These are phyloP conservation scores for Fusarium euwallaceae DNA, from an alignment of 2,329 filamentous ascomycete genomes.

Conservation along the genomic window DNA sequence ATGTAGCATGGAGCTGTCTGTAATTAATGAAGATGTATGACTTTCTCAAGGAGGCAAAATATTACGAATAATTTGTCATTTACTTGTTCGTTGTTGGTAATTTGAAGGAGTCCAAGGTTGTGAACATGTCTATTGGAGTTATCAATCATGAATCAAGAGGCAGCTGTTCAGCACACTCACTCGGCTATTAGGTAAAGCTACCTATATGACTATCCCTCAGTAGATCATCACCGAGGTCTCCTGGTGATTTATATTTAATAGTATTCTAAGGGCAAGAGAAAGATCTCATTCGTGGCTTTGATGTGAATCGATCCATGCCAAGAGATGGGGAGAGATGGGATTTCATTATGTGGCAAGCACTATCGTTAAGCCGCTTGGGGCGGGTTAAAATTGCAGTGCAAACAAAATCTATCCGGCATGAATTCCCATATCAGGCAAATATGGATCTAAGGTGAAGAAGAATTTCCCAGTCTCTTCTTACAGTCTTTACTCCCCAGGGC, in stretches of 20 bases:
- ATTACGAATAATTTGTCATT: background rate
- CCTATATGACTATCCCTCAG: background rate
- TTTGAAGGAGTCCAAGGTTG: background rate
- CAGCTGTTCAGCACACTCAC: background rate
- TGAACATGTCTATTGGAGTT: background rate
- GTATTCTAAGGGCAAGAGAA: background rate
- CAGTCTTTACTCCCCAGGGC: background rate
- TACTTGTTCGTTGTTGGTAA: background rate
- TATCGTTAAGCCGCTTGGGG: too few species aligned
- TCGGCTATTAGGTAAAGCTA: background rate
- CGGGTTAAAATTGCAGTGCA: too few species aligned
- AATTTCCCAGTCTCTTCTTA: background rate
- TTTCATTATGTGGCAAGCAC: too few species aligned
- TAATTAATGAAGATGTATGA: constrained; percentile 8
- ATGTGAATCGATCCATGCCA: too few species aligned
- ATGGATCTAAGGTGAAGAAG: background rate
- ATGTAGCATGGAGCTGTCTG: background rate
- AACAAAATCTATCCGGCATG: too few species aligned
- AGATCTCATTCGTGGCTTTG: too few species aligned
- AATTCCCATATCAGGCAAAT: too few species aligned
- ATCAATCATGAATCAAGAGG: too few species aligned
- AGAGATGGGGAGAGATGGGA: too few species aligned
- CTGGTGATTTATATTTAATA: rapidly evolving
- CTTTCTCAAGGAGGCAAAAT: background rate
- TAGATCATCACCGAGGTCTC: background rate